Base-by-base conservation (phyloP, 2,329 filamentous ascomycete genomes). In the Talaromyces funiculosus region DNA sequence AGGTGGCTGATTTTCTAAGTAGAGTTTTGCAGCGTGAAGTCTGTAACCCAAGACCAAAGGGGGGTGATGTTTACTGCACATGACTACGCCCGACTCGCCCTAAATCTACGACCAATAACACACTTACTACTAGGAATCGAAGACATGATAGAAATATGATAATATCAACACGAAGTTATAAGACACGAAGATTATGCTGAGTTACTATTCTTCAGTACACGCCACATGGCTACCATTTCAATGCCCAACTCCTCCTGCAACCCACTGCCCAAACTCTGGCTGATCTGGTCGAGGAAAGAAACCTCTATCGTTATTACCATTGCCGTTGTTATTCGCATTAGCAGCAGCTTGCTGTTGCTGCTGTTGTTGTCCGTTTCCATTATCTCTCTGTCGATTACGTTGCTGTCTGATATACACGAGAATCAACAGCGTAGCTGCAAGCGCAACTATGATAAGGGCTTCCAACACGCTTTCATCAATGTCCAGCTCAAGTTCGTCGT, bases 381-480 rank as follows among this genome's bases (percentile, higher is more conserved):
- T 73, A 61, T 68, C 69, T 63, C 72, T 67, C 59, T 75, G 72
- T 54, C 73, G 68, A 49, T 74, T 75, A 20, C 73, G 72, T 47
- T 78, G 78, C 65, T 81, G 78, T 64, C 76, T 75, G 56, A 94
- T 93, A 74, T 92, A 96, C 16, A 97, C 82, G 33, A 97, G 78
- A 57, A 90, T 84, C 0, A 89, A 85, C 58, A 97, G 80, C 0
- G 86, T 85, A 14, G 86, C 86, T 0, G 90, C 87, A 14, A 97
- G 78, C 1, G 84, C 87, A 14, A 97, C 80, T 63, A 99, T 95
- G 47, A 96, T 79, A 24, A 97, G 75, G 45, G 89, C 93, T 74
- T 97, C 94, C 10, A 97, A 66, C 16, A 96, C 78, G 12, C 90
- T 90, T 51, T 92, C 90, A 55, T 93, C 89, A 31, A 89, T 81